Conservation (phyloP, 2,329 filamentous ascomycete genomes). For the Xylaria hypoxylon region DNA sequence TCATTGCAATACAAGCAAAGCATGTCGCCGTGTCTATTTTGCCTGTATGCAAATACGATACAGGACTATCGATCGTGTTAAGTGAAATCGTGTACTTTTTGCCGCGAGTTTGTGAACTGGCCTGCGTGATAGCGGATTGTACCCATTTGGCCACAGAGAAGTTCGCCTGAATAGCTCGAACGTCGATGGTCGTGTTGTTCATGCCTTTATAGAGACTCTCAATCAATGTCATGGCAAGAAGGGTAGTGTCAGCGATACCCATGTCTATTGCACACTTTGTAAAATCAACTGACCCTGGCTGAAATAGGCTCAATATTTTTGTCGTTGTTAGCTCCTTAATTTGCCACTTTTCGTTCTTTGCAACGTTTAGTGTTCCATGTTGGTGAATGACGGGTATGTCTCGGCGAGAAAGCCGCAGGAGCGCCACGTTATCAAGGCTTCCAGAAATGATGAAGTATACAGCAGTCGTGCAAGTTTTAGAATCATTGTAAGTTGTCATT, state of each 20-base stretch:
- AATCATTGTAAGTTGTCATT: neutral
- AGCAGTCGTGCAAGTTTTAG: neutral
- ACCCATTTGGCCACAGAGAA: constrained; percentile 12
- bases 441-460: constrained; percentile 9
- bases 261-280: constrained; percentile 7
- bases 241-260: neutral
- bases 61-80: too few species aligned
- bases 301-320: constrained; percentile 17
- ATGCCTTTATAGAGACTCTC: constrained; percentile 20
- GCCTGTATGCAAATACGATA: constrained; percentile 4
- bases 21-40: constrained; percentile 14
- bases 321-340: neutral
- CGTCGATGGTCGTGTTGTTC: constrained; percentile 16
- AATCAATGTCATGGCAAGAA: constrained; percentile 11
- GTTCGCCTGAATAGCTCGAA: constrained; percentile 17
- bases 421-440: constrained; percentile 14
- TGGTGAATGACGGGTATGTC: neutral
- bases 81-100: neutral
- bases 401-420: neutral
- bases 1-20: constrained; percentile 36
- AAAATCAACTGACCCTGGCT: constrained; percentile 18
- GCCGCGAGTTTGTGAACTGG: neutral
- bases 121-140: too few species aligned
- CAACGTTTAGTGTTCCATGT: neutral
- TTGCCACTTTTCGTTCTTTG: neutral